phyloP scores from a whole-genome alignment of 768 basidiomycete species.

The Tulasnella sp. region DNA sequence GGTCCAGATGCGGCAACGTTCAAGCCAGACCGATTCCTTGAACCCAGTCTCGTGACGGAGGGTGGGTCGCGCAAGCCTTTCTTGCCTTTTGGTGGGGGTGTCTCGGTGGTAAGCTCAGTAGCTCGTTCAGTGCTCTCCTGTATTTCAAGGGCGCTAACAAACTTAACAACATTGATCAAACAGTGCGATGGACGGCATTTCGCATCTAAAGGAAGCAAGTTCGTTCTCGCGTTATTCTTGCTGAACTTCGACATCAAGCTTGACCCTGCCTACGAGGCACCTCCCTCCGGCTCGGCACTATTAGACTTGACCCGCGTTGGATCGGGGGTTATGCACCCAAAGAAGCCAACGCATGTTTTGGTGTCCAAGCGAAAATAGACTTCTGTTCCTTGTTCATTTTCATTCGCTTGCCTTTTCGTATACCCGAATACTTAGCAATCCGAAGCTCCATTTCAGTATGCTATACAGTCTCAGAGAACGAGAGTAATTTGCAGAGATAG shows the following conservation, averaged over 20 bases:
- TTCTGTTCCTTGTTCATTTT: neutral
- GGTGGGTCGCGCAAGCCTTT: neutral
- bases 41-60: neutral
- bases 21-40: slow-evolving; percentile 23
- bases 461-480: too few species aligned
- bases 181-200: slow-evolving; percentile 38
- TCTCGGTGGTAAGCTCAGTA: slow-evolving; percentile 24
- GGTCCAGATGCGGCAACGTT: slow-evolving; percentile 13
- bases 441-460: too few species aligned
- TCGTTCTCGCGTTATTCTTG: slow-evolving; percentile 27
- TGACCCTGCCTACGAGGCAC: slow-evolving; percentile 17
- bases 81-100: slow-evolving; percentile 26
- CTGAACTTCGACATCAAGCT: slow-evolving; percentile 30
- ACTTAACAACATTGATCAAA: neutral
- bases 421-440: neutral
- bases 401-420: neutral
- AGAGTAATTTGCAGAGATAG: too few species aligned
- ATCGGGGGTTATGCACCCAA: slow-evolving; percentile 1
- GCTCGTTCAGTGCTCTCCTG: neutral
- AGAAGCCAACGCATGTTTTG: slow-evolving; percentile 16
- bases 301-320: slow-evolving; percentile 25
- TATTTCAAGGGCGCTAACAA: neutral
- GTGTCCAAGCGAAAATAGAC: slow-evolving; percentile 8
- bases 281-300: neutral
- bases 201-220: slow-evolving; percentile 32